Conservation (phyloP, 768 basidiomycete genomes). For the Podaxis pistillaris region DNA sequence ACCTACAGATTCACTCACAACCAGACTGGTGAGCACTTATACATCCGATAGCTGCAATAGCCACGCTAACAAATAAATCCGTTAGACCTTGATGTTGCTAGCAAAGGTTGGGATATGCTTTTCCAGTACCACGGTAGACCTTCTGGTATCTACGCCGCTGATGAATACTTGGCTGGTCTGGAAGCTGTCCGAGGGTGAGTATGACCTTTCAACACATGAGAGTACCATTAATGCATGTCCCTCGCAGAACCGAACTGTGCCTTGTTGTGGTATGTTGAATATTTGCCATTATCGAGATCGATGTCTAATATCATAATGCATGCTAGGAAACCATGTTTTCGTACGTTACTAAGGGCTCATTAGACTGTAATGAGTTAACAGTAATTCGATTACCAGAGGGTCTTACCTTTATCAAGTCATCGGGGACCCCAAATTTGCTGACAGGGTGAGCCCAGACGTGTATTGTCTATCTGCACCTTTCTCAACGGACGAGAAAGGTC, state of each 20-base stretch:
- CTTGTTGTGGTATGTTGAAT: slow-evolving; percentile 43
- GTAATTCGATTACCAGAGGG: slow-evolving; percentile 30
- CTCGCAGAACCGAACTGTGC: slow-evolving; percentile 49
- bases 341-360: slow-evolving; percentile 27
- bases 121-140: slow-evolving; percentile 61
- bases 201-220: background rate
- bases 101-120: slow-evolving; percentile 51
- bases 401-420: slow-evolving; percentile 56
- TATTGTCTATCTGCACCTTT: background rate
- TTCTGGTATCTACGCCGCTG: slow-evolving; percentile 54
- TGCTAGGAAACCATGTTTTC: slow-evolving; percentile 60
- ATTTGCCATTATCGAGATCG: background rate
- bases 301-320: background rate
- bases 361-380: background rate
- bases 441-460: slow-evolving; percentile 32
- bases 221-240: background rate
- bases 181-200: slow-evolving; percentile 52
- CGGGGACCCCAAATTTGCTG: slow-evolving; percentile 50
- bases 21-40: slow-evolving; percentile 39
- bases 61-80: background rate
- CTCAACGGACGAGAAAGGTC: slow-evolving; percentile 22
- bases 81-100: slow-evolving; percentile 47
- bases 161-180: slow-evolving; percentile 56
- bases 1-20: slow-evolving; percentile 57
- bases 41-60: background rate